These are phyloP conservation scores for Kodamaea anthophila DNA, from an alignment of 1,139 yeast genomes.

Conservation along the genomic window DNA sequence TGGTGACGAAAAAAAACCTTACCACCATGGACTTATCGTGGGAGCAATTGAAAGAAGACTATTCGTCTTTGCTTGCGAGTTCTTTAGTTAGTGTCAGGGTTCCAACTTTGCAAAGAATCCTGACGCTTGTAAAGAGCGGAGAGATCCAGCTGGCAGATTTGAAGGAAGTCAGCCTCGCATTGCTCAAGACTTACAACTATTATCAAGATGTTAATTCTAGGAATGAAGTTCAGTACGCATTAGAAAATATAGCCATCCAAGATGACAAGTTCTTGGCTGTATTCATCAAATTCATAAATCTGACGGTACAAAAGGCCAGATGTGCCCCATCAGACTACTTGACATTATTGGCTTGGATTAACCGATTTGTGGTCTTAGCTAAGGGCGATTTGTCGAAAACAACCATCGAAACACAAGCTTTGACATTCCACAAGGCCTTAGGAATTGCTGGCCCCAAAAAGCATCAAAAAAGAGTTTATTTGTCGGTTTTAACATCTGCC, in stretches of 20 bases:
- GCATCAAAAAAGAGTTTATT: slow-evolving; percentile 46
- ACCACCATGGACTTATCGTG: slow-evolving; percentile 10
- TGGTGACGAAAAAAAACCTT: slow-evolving; percentile 2
- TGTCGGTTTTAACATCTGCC: slow-evolving; percentile 36
- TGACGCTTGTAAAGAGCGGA: slow-evolving; percentile 10
- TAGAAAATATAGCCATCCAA: slow-evolving; percentile 26
- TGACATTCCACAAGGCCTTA: slow-evolving; percentile 17
- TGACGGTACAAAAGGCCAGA: slow-evolving; percentile 23
- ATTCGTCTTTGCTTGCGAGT: slow-evolving; percentile 22
- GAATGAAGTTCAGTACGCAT: slow-evolving; percentile 29
- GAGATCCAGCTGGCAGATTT: slow-evolving; percentile 18
- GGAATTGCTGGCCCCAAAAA: slow-evolving; percentile 11
- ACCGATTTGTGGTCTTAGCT: slow-evolving; percentile 22
- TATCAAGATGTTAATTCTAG: slow-evolving; percentile 49
- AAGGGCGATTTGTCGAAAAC: slow-evolving; percentile 10
- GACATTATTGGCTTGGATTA: slow-evolving; percentile 54
- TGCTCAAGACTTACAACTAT: slow-evolving; percentile 43
- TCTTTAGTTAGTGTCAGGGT: slow-evolving; percentile 33
- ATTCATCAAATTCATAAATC: slow-evolving; percentile 31
- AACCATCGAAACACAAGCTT: slow-evolving; percentile 18
- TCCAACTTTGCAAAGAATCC: slow-evolving; percentile 19
- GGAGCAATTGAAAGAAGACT: slow-evolving; percentile 20
- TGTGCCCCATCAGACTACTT: slow-evolving; percentile 51
- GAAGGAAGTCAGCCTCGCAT: slow-evolving; percentile 16
- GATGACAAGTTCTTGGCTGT: slow-evolving; percentile 28